phyloP scores from a whole-genome alignment of 441 rosid species.

The Mallotus repandus region DNA sequence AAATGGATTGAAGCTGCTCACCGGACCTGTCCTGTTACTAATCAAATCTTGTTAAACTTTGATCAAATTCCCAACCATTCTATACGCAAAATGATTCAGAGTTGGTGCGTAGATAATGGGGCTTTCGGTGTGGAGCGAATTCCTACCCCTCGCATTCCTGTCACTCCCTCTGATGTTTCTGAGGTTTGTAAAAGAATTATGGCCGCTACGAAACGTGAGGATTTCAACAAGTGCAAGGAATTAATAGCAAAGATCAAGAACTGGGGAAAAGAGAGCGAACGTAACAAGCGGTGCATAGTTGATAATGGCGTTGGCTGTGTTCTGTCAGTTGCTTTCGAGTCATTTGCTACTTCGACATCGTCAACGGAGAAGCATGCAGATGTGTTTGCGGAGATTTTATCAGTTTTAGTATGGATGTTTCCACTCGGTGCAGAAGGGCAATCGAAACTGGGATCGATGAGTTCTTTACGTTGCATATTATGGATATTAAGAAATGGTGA shows the following conservation, averaged over 20 bases:
- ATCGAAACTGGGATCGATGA: conserved; percentile 21
- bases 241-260: conserved; percentile 31
- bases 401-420: conserved; percentile 22
- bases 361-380: conserved; percentile 22
- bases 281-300: conserved; percentile 26
- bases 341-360: conserved; percentile 6
- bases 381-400: conserved; percentile 24
- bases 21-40: conserved; percentile 30
- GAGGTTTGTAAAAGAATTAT: conserved; percentile 20
- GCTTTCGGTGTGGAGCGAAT: conserved; percentile 32
- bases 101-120: conserved; percentile 34
- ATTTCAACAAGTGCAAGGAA: conserved; percentile 24
- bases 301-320: conserved; percentile 20
- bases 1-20: conserved; percentile 36
- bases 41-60: conserved; percentile 14
- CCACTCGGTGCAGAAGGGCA: conserved; percentile 23
- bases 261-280: conserved; percentile 34
- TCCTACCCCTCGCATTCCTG: conserved; percentile 37
- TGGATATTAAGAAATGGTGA: conserved; percentile 23
- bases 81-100: conserved; percentile 33
- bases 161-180: conserved; percentile 24
- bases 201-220: conserved; percentile 14
- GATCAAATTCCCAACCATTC: conserved; percentile 36
- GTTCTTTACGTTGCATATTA: conserved; percentile 21
- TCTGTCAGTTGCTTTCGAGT: conserved; percentile 28